Evolutionary conservation across 352 stramenopile species (phyloP).

Genomic region (Globisporangium echinulatum): DNA sequence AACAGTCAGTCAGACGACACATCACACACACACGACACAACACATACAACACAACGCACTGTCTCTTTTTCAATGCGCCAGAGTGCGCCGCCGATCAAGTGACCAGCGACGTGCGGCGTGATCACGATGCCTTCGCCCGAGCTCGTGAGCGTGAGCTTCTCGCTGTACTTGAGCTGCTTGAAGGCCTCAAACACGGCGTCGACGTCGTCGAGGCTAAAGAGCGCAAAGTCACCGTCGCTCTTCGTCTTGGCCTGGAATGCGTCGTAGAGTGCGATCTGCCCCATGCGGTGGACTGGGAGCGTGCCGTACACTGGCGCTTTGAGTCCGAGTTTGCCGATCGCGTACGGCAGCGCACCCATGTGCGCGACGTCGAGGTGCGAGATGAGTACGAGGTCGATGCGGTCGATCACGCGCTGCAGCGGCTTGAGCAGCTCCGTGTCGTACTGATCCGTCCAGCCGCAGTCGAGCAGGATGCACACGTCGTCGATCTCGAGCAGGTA

Average conservation of each 20-base stretch:
- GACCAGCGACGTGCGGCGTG: conserved; percentile 91
- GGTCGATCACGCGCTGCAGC: conserved; percentile 74
- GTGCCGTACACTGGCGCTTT: conserved; percentile 91
- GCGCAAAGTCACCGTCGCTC: conserved; percentile 87
- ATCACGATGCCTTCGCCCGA: conserved; percentile 87
- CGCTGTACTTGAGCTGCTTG: conserved; percentile 94
- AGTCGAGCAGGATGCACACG: conserved; percentile 90
- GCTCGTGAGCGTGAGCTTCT: conserved; percentile 87
- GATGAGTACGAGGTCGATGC: conserved; percentile 87
- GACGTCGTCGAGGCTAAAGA: conserved; percentile 92
- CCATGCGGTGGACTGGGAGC: conserved; percentile 94
- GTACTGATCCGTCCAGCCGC: conserved; percentile 88
- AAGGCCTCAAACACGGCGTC: conserved; percentile 91
- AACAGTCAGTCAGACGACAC: not conserved
- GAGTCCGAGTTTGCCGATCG: conserved; percentile 78
- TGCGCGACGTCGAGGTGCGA: conserved; percentile 87
- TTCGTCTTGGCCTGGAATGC: conserved; percentile 90
- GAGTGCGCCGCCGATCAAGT: conserved; percentile 93
- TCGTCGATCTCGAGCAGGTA: conserved; percentile 90
- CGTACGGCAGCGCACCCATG: conserved; percentile 88
- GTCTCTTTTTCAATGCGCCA: conserved; percentile 95
- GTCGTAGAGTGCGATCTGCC: conserved; percentile 95
- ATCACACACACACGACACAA: not conserved
- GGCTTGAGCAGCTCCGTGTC: conserved; percentile 78
- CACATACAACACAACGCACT: conserved; percentile 16